Evolutionary conservation across 352 stramenopile species (phyloP), one percentile per base, ranked within the genome.

Genomic region (Phytophthora palmivora): DNA sequence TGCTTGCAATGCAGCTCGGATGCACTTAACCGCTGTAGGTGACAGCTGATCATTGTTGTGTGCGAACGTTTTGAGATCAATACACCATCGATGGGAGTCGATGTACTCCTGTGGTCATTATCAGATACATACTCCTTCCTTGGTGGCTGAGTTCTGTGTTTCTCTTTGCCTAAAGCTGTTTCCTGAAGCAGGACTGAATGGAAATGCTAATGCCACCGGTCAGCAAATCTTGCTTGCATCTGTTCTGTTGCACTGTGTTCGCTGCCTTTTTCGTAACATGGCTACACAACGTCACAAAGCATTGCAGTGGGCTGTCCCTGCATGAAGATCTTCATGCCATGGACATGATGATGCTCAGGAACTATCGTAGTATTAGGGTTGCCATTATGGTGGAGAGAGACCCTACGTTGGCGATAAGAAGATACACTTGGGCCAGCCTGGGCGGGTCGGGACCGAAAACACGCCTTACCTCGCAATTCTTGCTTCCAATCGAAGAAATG

Each of bases 341-440:
- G 42, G n/a, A n/a, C n/a, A 49, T 49, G 36, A 36, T 36, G 28
- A 47, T 43, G 22, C 67, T 45, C 36, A 68, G 36, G 50, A 72
- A 68, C 58, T 71, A 57, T 63, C 32, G 24, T 64, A 65, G 57
- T 71, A 67, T 67, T 68, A 64, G 45, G 47, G 41, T 48, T 69
- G 41, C 52, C 46, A 62, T 70, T 73, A 72, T 44, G 38, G 47
- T 63, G 58, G 48, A 62, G 60, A 47, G 46, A 69, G 64, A 61
- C 58, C 52, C 64, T 66, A 65, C 52, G 44, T 70, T 69, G 58
- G 58, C 58, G 38, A 60, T 72, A 72, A 65, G 50, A 69, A 65
- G 52, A 70, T 70, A 70, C 59, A 70, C 58, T 73, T 60, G 46
- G 50, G 59, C 58, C 45, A 66, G 42, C 48, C 39, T 52, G 43